Evolutionary conservation across 2,329 filamentous ascomycete genomes (phyloP).

Genomic region (Knoxdaviesia capensis): DNA sequence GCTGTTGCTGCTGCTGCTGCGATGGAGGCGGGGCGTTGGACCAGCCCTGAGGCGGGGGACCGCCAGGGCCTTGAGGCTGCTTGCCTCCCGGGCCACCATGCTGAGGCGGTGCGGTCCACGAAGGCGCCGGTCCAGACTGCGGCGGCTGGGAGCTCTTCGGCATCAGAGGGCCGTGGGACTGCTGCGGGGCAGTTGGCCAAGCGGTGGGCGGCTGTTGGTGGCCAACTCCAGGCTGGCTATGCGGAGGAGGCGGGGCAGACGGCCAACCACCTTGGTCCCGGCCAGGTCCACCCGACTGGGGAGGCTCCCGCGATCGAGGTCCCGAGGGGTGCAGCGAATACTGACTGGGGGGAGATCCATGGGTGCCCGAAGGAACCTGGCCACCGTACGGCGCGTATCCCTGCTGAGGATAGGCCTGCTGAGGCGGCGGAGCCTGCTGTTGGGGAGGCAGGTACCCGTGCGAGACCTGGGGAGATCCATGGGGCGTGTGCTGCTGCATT

Average conservation of each 20-base stretch:
- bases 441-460: slow-evolving; percentile 23
- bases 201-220: too few relatives aligned
- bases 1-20: slow-evolving; percentile 8
- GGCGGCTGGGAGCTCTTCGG: slow-evolving; percentile 7
- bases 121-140: background rate
- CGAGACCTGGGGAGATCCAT: slow-evolving; percentile 17
- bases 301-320: slow-evolving; percentile 20
- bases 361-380: slow-evolving; percentile 17
- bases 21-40: slow-evolving; percentile 12
- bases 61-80: background rate
- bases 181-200: slow-evolving; percentile 8
- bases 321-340: slow-evolving; percentile 26
- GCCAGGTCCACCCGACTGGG: too few relatives aligned
- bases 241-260: slow-evolving; percentile 11
- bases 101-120: slow-evolving; percentile 7
- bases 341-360: slow-evolving; percentile 33
- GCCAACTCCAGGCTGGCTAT: slow-evolving; percentile 15
- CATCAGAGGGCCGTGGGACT: slow-evolving; percentile 9
- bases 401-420: slow-evolving; percentile 21
- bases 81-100: background rate
- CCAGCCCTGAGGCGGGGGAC: background rate
- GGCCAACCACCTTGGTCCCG: too few relatives aligned
- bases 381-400: slow-evolving; percentile 21
- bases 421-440: slow-evolving; percentile 14
- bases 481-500: slow-evolving; percentile 19